Percentiles rank a stretch among this genome's conserved stretches.
Conservation (phyloP, 139 green algal genomes). For the Raphidocelis subcapitata region DNA sequence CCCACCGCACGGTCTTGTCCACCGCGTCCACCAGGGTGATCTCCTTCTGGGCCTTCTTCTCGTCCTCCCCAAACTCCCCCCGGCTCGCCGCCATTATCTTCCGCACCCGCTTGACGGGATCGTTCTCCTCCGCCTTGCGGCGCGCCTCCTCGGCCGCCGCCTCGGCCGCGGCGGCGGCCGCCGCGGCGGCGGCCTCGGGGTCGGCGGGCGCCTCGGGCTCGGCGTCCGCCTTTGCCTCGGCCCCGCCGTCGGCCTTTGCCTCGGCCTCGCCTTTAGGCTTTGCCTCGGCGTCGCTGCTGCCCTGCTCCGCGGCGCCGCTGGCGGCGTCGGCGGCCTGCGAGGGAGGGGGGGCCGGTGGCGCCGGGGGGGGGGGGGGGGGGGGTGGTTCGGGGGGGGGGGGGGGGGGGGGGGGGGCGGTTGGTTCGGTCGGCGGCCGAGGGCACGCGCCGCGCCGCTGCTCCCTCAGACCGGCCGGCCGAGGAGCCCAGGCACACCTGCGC, state of each 20-base stretch:
- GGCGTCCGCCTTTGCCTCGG: too few species aligned
- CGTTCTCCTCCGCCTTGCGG: conserved; percentile 37
- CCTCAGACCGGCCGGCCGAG: background rate
- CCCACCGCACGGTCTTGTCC: conserved; percentile 60
- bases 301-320: too few species aligned
- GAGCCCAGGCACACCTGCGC: background rate
- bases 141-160: too few species aligned
- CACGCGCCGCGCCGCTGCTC: background rate
- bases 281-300: too few species aligned
- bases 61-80: conserved; percentile 53
- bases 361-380: too few species aligned
- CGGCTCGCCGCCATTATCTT: conserved; percentile 47
- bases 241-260: too few species aligned
- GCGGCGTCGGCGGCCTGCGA: too few species aligned
- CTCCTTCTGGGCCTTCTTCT: conserved; percentile 87
- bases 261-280: too few species aligned
- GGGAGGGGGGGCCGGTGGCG: too few species aligned
- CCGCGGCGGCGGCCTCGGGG: background rate
- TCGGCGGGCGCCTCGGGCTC: too few species aligned
- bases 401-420: too few species aligned
- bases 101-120: conserved; percentile 35
- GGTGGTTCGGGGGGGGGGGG: too few species aligned
- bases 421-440: background rate
- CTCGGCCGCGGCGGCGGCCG: background rate
- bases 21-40: conserved; percentile 89